Evolutionary conservation across 169 alveolate species (phyloP).

Genomic region (Neospora caninum): DNA sequence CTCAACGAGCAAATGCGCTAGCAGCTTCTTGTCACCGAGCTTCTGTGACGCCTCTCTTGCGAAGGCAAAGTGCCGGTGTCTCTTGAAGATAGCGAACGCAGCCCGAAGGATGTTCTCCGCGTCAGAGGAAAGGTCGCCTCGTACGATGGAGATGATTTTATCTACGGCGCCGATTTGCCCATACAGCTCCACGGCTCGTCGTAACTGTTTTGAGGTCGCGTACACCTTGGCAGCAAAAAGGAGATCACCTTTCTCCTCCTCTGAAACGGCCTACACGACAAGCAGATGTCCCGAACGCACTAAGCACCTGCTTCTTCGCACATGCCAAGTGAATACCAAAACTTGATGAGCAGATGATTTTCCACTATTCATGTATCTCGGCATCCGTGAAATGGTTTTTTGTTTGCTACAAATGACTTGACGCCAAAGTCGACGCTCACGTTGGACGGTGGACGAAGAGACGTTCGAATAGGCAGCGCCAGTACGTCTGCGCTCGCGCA

Average conservation of each 20-base stretch:
- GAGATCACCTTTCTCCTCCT: neutral
- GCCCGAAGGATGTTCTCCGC: neutral
- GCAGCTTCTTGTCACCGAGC: neutral
- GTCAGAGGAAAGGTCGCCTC: neutral
- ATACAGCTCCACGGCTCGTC: constrained; percentile 2
- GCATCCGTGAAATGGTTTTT: no score
- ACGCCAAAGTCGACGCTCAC: no score
- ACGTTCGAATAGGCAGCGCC: no score
- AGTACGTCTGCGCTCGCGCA: no score
- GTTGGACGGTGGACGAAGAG: no score
- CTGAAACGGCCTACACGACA: neutral
- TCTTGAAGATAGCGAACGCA: neutral
- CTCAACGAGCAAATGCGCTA: neutral
- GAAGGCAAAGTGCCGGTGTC: constrained; percentile 3
- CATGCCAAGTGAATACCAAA: no score
- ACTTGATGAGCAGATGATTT: no score
- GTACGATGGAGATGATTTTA: neutral
- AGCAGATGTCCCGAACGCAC: neutral
- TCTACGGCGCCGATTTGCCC: neutral
- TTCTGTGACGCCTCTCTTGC: neutral
- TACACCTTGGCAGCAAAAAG: constrained; percentile 3
- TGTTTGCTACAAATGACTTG: no score
- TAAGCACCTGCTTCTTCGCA: neutral
- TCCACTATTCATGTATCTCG: no score
- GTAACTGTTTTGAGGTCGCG: neutral